Conservation (phyloP, 257 asterid genomes). For the Solanum habrochaites region DNA sequence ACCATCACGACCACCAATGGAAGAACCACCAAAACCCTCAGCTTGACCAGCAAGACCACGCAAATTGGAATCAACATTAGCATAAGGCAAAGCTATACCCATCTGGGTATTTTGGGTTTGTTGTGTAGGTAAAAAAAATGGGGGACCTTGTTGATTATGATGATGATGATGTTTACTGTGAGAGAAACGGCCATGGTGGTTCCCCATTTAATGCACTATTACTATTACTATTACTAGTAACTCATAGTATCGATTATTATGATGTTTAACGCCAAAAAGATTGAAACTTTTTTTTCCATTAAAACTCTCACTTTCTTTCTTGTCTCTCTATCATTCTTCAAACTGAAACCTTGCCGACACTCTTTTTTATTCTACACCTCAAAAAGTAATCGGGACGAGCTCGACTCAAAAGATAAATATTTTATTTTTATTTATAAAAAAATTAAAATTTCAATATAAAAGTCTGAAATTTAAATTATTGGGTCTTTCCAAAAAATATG, state of each 20-base stretch:
- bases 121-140: background rate
- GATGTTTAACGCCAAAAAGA: background rate
- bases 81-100: constrained; percentile 30
- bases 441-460: too few relatives aligned
- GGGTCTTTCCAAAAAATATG: too few relatives aligned
- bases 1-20: constrained; percentile 41
- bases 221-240: background rate
- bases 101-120: constrained; percentile 1
- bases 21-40: constrained; percentile 35
- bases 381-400: too few relatives aligned
- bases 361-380: too few relatives aligned
- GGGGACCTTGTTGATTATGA: background rate
- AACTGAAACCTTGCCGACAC: background rate
- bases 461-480: too few relatives aligned
- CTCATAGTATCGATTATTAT: background rate
- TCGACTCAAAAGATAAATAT: too few relatives aligned
- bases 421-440: rapidly evolving
- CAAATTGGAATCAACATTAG: constrained; percentile 20
- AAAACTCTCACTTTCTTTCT: background rate
- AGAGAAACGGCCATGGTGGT: constrained; percentile 17
- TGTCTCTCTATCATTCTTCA: background rate
- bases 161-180: background rate
- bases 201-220: constrained; percentile 15
- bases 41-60: constrained; percentile 32
- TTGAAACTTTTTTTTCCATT: background rate